Percentiles rank a stretch among this genome's conserved stretches.
Evolutionary conservation across 441 rosid species (phyloP).

Genomic region (Sinapis alba): DNA sequence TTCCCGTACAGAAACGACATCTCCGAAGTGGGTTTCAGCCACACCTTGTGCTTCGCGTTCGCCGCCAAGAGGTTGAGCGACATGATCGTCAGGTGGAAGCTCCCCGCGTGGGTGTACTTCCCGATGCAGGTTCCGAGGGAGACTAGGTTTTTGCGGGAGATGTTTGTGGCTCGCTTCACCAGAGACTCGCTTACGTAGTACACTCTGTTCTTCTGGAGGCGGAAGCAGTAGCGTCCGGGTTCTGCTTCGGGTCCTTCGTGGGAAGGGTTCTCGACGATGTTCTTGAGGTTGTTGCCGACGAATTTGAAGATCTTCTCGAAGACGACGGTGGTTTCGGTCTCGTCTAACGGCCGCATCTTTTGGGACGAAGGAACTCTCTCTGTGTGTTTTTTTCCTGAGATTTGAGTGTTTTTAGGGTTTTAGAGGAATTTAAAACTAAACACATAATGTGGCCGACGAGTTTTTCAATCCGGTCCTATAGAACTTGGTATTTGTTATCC

Average conservation of each 20-base stretch:
- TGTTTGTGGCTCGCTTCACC: conserved; percentile 84
- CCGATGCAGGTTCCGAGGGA: conserved; percentile 84
- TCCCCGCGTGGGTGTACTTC: conserved; percentile 78
- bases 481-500: too few relatives aligned
- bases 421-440: too few relatives aligned
- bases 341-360: conserved; percentile 82
- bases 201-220: conserved; percentile 79
- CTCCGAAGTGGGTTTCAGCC: conserved; percentile 93
- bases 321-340: conserved; percentile 77
- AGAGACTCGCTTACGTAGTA: conserved; percentile 80
- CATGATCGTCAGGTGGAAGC: conserved; percentile 71
- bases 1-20: conserved; percentile 94
- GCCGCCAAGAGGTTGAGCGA: conserved; percentile 61
- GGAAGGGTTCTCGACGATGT: conserved; percentile 84
- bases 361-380: conserved; percentile 2
- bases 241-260: conserved; percentile 76
- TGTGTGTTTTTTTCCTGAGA: too few relatives aligned
- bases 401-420: too few relatives aligned
- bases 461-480: too few relatives aligned
- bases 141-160: conserved; percentile 57
- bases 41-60: conserved; percentile 86
- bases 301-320: conserved; percentile 83
- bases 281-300: conserved; percentile 86
- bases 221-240: conserved; percentile 84
- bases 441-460: too few relatives aligned